These are phyloP conservation scores for Xylaria bambusicola DNA, from an alignment of 495 filamentous ascomycete genomes.

Conservation along the genomic window DNA sequence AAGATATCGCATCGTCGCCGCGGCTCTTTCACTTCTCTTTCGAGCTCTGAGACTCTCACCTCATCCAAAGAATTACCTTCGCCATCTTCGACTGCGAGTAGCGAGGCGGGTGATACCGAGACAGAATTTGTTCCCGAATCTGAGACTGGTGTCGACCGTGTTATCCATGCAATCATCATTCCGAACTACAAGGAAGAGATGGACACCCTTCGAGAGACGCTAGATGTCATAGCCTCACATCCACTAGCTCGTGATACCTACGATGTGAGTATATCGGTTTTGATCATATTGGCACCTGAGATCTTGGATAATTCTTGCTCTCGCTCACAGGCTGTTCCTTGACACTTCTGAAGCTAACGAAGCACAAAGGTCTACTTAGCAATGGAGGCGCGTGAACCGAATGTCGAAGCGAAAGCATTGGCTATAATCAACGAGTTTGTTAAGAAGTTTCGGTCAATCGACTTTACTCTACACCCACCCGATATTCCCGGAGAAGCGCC, in stretches of 20 bases:
- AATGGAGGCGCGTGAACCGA: slow-evolving; percentile 65
- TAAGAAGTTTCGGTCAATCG: slow-evolving; percentile 61
- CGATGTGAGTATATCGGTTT: slow-evolving; percentile 54
- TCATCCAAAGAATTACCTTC: slow-evolving; percentile 44
- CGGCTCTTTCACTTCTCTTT: slow-evolving; percentile 52
- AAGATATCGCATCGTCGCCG: slow-evolving; percentile 49
- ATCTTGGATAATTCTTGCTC: not conserved
- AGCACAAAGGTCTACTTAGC: slow-evolving; percentile 63
- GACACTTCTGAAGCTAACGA: slow-evolving; percentile 18
- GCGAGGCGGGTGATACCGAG: slow-evolving; percentile 50
- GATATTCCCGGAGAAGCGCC: slow-evolving; percentile 63
- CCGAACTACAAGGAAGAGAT: slow-evolving; percentile 72
- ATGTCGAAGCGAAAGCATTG: slow-evolving; percentile 55
- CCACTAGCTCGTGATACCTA: slow-evolving; percentile 62
- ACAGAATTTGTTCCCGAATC: slow-evolving; percentile 40
- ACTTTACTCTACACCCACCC: slow-evolving; percentile 61
- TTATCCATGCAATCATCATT: slow-evolving; percentile 66
- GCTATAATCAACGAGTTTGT: slow-evolving; percentile 55
- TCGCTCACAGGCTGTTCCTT: not conserved
- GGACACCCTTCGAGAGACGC: slow-evolving; percentile 62
- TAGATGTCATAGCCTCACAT: slow-evolving; percentile 66
- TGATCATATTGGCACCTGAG: too few relatives aligned
- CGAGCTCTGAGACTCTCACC: slow-evolving; percentile 53
- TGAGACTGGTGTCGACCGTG: slow-evolving; percentile 40
- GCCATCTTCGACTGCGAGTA: slow-evolving; percentile 44